Conservation (phyloP, 495 filamentous ascomycete species). For the Entonaema liquescens region DNA sequence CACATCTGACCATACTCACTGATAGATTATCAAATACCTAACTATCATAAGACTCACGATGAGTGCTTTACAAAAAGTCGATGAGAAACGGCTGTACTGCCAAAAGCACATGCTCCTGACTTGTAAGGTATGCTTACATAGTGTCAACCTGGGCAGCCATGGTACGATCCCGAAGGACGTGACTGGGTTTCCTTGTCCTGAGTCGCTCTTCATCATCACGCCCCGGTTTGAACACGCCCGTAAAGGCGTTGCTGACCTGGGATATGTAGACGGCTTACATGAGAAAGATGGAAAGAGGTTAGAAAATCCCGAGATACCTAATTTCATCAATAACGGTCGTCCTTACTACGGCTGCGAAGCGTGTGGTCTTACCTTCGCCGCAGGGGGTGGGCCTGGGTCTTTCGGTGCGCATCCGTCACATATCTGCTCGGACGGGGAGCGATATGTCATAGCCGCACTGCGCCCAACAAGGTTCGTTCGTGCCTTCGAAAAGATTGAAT, state of each 20-base stretch:
- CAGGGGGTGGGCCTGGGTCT: background rate
- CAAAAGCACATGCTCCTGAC: conserved; percentile 2
- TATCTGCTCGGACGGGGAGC: conserved; percentile 7
- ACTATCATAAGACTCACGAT: background rate
- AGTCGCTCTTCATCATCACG: conserved; percentile 3
- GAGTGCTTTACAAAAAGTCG: background rate
- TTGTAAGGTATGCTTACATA: conserved; percentile 22
- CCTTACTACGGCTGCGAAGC: background rate
- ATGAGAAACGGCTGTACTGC: background rate
- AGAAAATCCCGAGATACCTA: background rate
- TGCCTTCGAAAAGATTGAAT: background rate
- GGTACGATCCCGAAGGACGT: background rate
- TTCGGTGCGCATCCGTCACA: conserved; percentile 21
- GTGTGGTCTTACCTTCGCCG: conserved; percentile 6
- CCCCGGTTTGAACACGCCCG: conserved; percentile 8
- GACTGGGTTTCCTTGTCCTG: background rate
- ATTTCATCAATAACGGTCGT: background rate
- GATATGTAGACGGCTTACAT: conserved; percentile 15
- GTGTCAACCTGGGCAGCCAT: background rate
- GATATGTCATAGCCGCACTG: background rate
- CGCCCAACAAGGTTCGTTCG: background rate
- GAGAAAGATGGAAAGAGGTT: background rate
- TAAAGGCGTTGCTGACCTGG: background rate
- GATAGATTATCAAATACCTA: background rate
- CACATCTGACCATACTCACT: background rate